phyloP scores from a whole-genome alignment of 495 filamentous ascomycete species.

The Trichoderma reesei region DNA sequence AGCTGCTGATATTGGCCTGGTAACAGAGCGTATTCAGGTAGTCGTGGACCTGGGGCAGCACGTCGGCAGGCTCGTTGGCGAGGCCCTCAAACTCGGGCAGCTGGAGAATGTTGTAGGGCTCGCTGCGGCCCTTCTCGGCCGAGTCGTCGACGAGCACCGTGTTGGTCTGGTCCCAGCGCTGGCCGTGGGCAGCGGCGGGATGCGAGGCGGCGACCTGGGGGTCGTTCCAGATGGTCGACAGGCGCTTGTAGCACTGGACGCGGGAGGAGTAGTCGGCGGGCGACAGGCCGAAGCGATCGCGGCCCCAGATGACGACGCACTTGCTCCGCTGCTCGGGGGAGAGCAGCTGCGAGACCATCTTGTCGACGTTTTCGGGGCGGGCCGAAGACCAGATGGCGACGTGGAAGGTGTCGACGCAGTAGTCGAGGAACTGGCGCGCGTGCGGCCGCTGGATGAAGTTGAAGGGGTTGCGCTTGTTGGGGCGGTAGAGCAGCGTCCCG shows the following conservation, averaged over 20 bases:
- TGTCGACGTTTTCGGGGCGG: conserved; percentile 52
- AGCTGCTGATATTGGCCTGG: conserved; percentile 38
- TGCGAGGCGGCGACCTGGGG: conserved; percentile 40
- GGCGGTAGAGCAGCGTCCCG: conserved; percentile 74
- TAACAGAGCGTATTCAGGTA: conserved; percentile 35
- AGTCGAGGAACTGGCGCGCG: conserved; percentile 54
- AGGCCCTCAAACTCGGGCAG: conserved; percentile 63
- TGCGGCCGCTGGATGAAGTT: conserved; percentile 52
- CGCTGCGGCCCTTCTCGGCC: conserved; percentile 61
- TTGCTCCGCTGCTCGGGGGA: conserved; percentile 25
- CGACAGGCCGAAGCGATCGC: conserved; percentile 65
- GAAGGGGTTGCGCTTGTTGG: conserved; percentile 33
- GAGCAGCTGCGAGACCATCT: conserved; percentile 50
- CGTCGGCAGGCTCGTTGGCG: conserved; percentile 21
- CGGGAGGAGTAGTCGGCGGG: conserved; percentile 52
- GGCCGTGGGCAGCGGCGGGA: conserved; percentile 27
- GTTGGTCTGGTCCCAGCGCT: conserved; percentile 68
- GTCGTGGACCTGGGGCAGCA: conserved; percentile 39
- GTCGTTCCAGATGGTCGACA: conserved; percentile 61
- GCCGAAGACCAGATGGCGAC: conserved; percentile 94
- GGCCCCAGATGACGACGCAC: conserved; percentile 61
- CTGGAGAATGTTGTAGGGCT: conserved; percentile 75
- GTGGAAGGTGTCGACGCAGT: conserved; percentile 54
- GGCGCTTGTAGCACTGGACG: conserved; percentile 79
- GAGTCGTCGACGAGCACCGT: conserved; percentile 87